Evolutionary conservation across 257 asterid genomes (phyloP), one percentile per base, ranked within the genome.

Genomic region (Ocimum tenuiflorum): DNA sequence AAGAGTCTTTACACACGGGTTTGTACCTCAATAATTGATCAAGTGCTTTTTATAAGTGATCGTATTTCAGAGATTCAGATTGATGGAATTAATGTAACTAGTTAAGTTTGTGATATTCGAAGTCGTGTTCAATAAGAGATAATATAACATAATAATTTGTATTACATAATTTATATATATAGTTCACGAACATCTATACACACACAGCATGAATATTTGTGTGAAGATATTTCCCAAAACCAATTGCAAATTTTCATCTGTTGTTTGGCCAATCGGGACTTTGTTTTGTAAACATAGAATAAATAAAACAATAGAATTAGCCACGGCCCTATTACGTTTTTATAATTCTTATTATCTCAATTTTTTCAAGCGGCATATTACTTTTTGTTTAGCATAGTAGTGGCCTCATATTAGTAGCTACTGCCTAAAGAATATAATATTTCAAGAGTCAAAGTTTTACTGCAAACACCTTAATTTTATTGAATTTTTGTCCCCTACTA

Each of bases 391-490:
- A 10, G 65, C 50, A 9, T 23, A 8, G 41, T 19, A 50, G 55
- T 35, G 69, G 59, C 59, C 31, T 63, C 69, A 48, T 31, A 24
- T 15, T 31, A 31, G 24, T 64, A 17, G 70, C 59, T 63, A 48
- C 0, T 35, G 15, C 14, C 43, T 49, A 49, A 51, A 33, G 13
- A 63, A 47, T 47, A 7, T 24, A 15, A 7, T 24, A 15, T 31
- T 1, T 31, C 12, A 35, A 20, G 48, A 49, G 70, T 65, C 70
- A 65, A 65, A 51, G 11, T 35, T 51, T 51, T 41, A 17, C 58
- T 3, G 27, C 48, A 39, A 51, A 17, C 2, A 13, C 4, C 7
- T 35, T 20, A 65, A n/a, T 38, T 51, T 42, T 1, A 51, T 36
- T 35, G n/a, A 33, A 6, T 62, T 27, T 63, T 35, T 24, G 49